Evolutionary conservation across 805 yeast species (phyloP).

Genomic region (Spencermartinsiella europaea): DNA sequence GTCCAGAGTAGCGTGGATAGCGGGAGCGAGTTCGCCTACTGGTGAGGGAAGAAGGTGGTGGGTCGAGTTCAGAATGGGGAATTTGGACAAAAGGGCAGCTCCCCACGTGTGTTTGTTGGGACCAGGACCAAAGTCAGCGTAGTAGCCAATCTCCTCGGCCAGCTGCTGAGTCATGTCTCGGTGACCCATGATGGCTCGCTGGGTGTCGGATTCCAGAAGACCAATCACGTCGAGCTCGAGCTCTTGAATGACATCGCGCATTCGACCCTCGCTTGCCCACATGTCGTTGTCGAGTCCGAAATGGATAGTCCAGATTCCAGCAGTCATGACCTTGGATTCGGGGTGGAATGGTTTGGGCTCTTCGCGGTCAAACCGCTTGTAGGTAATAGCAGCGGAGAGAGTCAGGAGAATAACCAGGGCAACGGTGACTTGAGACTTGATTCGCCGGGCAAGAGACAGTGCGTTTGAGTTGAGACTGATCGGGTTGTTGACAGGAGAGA

Average conservation of each 20-base stretch:
- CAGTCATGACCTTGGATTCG: constrained; percentile 68
- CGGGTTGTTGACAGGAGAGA: constrained; percentile 15
- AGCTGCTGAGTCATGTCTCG: constrained; percentile 87
- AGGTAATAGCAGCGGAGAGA: constrained; percentile 48
- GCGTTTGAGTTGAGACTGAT: constrained; percentile 14
- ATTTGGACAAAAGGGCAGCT: constrained; percentile 82
- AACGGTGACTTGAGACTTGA: constrained; percentile 22
- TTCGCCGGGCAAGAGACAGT: constrained; percentile 21
- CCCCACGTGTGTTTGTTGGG: constrained; percentile 99
- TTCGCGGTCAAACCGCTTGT: constrained; percentile 50
- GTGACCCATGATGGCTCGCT: constrained; percentile 90
- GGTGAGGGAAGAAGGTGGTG: constrained; percentile 95
- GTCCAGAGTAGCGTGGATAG: constrained; percentile 91
- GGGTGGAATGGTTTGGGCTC: constrained; percentile 68
- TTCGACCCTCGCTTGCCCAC: constrained; percentile 94
- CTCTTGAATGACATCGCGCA: constrained; percentile 76
- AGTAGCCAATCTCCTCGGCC: constrained; percentile 91
- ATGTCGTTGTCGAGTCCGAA: constrained; percentile 95
- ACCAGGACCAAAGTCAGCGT: constrained; percentile 96
- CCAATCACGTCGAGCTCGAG: constrained; percentile 91
- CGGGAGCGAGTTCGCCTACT: constrained; percentile 97
- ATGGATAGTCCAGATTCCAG: constrained; percentile 98
- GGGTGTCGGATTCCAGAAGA: constrained; percentile 86
- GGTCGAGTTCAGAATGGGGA: constrained; percentile 85
- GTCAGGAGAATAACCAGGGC: constrained; percentile 38